phyloP scores from a whole-genome alignment of 2,329 filamentous ascomycete genomes.

The Alternaria atra region DNA sequence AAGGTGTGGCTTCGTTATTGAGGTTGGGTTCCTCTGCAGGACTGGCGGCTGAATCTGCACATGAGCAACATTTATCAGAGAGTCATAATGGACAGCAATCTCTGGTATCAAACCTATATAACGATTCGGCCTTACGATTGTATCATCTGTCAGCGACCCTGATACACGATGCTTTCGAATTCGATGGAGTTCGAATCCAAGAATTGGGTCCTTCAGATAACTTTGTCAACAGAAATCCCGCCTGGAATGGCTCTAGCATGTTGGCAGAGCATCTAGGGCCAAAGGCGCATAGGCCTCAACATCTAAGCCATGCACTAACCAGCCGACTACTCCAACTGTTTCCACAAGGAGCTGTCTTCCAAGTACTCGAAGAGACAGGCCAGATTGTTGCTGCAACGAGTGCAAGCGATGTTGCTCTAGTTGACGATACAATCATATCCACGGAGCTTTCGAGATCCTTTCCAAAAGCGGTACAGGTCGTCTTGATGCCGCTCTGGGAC shows the following conservation, averaged over 20 bases:
- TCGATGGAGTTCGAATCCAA: conserved; percentile 15
- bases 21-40: conserved; percentile 1
- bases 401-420: not conserved
- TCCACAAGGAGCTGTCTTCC: conserved; percentile 11
- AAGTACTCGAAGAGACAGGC: conserved; percentile 2
- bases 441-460: conserved; percentile 7
- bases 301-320: not conserved
- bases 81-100: not conserved
- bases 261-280: conserved; percentile 10
- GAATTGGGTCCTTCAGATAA: conserved; percentile 6
- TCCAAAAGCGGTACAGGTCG: conserved; percentile 4
- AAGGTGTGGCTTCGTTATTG: conserved; percentile 11
- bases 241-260: conserved; percentile 14
- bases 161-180: conserved; percentile 13
- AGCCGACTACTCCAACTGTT: conserved; percentile 5
- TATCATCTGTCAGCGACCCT: conserved; percentile 12
- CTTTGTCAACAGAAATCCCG: conserved; percentile 8
- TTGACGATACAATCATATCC: conserved; percentile 1
- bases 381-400: conserved; percentile 12
- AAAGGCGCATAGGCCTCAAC: not conserved
- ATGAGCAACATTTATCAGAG: not conserved
- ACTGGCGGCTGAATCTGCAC: not conserved
- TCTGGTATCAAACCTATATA: conserved; percentile 14
- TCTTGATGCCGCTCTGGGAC: conserved; percentile 16
- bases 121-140: conserved; percentile 2